phyloP scores from a whole-genome alignment of 1,139 yeast genomes.

The Kurtzmaniella quercitrusa region DNA sequence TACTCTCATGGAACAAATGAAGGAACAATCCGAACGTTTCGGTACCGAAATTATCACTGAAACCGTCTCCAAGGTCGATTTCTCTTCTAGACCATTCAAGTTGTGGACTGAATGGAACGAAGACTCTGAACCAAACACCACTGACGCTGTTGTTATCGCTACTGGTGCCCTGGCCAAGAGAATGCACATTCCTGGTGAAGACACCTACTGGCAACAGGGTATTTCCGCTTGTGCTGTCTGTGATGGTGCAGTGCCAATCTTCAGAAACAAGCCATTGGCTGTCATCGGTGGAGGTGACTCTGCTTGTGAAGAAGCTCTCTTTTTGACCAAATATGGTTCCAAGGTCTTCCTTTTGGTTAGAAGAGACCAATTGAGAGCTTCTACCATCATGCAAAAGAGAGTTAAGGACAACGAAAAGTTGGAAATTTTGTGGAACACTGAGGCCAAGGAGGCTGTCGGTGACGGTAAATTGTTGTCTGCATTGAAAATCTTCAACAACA shows the following conservation, averaged over 20 bases:
- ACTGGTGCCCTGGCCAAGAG: constrained; percentile 98
- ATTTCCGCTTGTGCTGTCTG: constrained; percentile 99
- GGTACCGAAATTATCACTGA: constrained; percentile 95
- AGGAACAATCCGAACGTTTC: constrained; percentile 76
- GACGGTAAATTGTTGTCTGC: constrained; percentile 72
- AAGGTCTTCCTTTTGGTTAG: constrained; percentile 91
- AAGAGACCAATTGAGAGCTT: constrained; percentile 91
- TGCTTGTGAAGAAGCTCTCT: constrained; percentile 97
- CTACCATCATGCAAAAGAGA: constrained; percentile 95
- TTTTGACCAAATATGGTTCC: constrained; percentile 94
- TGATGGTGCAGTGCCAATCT: constrained; percentile 98
- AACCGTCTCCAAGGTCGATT: constrained; percentile 87
- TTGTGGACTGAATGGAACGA: constrained; percentile 95
- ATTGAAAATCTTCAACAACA: constrained; percentile 62
- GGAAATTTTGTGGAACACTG: constrained; percentile 86
- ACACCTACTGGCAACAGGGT: constrained; percentile 97
- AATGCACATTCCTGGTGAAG: constrained; percentile 92
- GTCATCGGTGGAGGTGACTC: constrained; percentile 99
- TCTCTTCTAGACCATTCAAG: constrained; percentile 84
- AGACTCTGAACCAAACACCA: constrained; percentile 81
- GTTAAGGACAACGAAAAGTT: constrained; percentile 78
- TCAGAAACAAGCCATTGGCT: constrained; percentile 95
- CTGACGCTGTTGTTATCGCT: constrained; percentile 89
- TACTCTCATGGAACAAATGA: constrained; percentile 90
- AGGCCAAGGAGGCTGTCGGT: constrained; percentile 85